phyloP scores from a whole-genome alignment of 768 basidiomycete genomes.

The Lactarius pseudohatsudake region DNA sequence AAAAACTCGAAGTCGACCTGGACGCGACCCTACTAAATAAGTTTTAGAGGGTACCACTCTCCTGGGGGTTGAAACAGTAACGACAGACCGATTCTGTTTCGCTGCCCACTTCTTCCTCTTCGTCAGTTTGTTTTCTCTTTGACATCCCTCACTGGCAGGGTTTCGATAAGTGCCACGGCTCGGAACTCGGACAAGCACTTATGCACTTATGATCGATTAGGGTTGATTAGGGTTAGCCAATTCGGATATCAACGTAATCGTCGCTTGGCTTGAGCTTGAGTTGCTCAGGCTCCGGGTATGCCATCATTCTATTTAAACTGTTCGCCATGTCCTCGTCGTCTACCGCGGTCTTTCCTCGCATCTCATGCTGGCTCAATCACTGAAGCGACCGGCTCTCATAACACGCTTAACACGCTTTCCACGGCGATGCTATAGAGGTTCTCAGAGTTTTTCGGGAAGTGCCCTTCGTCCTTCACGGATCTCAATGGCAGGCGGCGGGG shows the following conservation, averaged over 20 bases:
- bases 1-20: slow-evolving; percentile 95
- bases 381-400: neutral
- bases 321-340: neutral
- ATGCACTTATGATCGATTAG: too few species aligned
- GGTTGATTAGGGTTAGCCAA: neutral
- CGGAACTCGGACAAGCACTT: neutral
- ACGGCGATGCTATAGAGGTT: neutral
- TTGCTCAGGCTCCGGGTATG: too few species aligned
- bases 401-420: neutral
- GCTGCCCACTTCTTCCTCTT: slow-evolving; percentile 41
- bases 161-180: neutral
- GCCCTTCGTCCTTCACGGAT: slow-evolving; percentile 12
- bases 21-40: slow-evolving; percentile 56
- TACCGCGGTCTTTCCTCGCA: neutral
- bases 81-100: slow-evolving; percentile 44
- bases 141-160: slow-evolving; percentile 39
- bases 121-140: slow-evolving; percentile 49
- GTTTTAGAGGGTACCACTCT: neutral
- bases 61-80: slow-evolving; percentile 27
- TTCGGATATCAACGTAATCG: neutral
- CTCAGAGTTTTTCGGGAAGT: neutral
- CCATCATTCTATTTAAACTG: neutral
- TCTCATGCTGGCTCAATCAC: slow-evolving; percentile 5
- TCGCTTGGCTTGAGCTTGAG: too few species aligned
- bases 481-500: slow-evolving; percentile 20